A percentile compares a stretch with the other conserved stretches of the same genome.
These are phyloP conservation scores for Nicotiana tomentosiformis DNA, from an alignment of 257 asterid species.

Conservation along the genomic window DNA sequence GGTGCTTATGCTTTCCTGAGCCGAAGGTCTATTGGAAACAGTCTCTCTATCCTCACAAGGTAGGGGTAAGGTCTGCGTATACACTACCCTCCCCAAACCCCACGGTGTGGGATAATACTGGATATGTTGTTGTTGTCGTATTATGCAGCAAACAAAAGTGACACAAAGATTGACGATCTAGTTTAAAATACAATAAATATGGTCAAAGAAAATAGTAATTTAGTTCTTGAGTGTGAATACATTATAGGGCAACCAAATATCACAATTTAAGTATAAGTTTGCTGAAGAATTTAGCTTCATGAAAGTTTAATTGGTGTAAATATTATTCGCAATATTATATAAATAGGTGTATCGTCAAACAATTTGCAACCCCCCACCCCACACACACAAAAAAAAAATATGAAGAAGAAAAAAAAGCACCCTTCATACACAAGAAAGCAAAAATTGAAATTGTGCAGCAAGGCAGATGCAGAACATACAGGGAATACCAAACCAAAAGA, in stretches of 20 bases:
- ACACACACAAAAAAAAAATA: background rate
- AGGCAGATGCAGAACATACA: constrained; percentile 9
- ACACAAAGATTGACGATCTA: background rate
- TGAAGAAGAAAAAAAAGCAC: background rate
- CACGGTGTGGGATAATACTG: too few relatives aligned
- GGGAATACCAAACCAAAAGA: background rate
- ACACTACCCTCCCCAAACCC: too few relatives aligned
- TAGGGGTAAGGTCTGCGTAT: too few relatives aligned
- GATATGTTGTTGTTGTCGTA: background rate
- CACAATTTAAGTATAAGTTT: background rate
- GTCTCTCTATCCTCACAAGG: too few relatives aligned
- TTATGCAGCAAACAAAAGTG: background rate
- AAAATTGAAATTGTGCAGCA: background rate
- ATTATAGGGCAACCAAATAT: background rate
- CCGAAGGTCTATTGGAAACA: too few relatives aligned
- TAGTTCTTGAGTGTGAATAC: background rate
- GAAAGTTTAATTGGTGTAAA: background rate
- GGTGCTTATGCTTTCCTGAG: too few relatives aligned
- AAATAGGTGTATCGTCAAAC: background rate
- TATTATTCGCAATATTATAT: background rate
- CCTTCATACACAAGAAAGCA: background rate
- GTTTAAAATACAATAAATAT: background rate
- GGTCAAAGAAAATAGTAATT: background rate
- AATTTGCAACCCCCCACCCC: background rate
- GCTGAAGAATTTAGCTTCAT: background rate